Conservation (phyloP, 495 filamentous ascomycete species). For the Glonium stellatum region DNA sequence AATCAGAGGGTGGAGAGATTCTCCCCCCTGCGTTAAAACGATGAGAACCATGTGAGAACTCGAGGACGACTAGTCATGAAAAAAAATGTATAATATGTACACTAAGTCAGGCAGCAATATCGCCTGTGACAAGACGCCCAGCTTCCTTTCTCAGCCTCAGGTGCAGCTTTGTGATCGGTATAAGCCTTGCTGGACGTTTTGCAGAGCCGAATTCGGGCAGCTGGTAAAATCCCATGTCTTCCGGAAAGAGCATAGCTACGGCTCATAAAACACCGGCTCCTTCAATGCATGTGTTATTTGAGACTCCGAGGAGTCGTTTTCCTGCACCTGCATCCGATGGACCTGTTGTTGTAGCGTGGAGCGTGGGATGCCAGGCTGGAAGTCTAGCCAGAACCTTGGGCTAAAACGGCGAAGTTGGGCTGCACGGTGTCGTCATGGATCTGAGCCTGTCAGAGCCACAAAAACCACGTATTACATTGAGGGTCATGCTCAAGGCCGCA, state of each 20-base stretch:
- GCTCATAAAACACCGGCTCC: no score
- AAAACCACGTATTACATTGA: no score
- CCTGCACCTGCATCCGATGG: neutral
- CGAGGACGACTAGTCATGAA: neutral
- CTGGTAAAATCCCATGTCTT: no score
- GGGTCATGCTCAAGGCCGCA: no score
- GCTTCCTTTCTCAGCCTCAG: no score
- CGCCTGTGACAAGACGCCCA: no score
- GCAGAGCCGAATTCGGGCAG: no score
- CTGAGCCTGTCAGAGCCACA: neutral
- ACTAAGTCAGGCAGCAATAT: neutral
- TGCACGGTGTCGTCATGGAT: neutral
- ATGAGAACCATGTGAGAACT: neutral
- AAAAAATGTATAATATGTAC: conserved; percentile 20
- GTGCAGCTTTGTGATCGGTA: no score
- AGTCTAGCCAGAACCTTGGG: neutral
- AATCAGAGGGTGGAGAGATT: conserved; percentile 61
- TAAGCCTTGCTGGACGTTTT: no score
- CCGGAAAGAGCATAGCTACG: no score
- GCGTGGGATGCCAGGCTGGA: neutral
- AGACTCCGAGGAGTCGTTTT: neutral
- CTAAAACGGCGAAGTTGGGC: neutral
- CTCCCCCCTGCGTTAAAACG: conserved; percentile 5
- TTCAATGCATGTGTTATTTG: neutral
- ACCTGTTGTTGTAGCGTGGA: neutral